Evolutionary conservation across 1,139 yeast species (phyloP), one percentile per base, ranked within the genome.

Genomic region (Yamadazyma sp.): DNA sequence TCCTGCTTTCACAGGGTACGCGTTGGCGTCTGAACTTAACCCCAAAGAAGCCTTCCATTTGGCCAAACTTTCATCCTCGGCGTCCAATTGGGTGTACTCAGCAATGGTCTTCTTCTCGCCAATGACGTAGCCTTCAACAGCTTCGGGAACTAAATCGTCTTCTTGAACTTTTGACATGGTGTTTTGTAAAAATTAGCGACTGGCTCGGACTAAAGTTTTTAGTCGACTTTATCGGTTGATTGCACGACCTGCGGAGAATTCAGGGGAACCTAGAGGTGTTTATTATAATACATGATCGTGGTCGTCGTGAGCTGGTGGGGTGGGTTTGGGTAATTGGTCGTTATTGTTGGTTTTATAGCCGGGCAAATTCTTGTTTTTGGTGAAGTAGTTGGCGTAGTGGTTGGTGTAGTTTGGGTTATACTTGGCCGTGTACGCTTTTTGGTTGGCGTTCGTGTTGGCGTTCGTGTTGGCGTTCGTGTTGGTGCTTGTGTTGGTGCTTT

Each of bases 21-120:
- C 78, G 6, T 78, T 71, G 4, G 73, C 58, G 44, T 67, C 71
- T 18, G 70, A 64, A 27, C 80, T 58, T 44, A 89, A 70, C 1
- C 97, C 97, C 29, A 90, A 70, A 1, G 95, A 85, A 41, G 83
- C 88, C 64, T 90, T 90, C 97, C 97, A 90, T 61, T 86, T 87
- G 47, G 86, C 87, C 50, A 90, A 71, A 30, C 95, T 84, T 62
- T 87, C 96, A 58, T 89, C 97, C 51, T 88, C 87, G 6, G 94
- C 94, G 58, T 89, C 97, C 50, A 89, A 63, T 45, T 81, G 76
- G 44, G 86, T 78, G 62, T 89, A 89, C 59, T 89, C 96, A 36
- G 79, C 90, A 40, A 89, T 75, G 25, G 95, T 86, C 59, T 88
- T 88, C 70, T 88, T 88, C 47, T 84, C 92, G 4, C 86, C 78